phyloP scores from a whole-genome alignment of 202 grass and related monocot genomes.

The Eragrostis tef region DNA sequence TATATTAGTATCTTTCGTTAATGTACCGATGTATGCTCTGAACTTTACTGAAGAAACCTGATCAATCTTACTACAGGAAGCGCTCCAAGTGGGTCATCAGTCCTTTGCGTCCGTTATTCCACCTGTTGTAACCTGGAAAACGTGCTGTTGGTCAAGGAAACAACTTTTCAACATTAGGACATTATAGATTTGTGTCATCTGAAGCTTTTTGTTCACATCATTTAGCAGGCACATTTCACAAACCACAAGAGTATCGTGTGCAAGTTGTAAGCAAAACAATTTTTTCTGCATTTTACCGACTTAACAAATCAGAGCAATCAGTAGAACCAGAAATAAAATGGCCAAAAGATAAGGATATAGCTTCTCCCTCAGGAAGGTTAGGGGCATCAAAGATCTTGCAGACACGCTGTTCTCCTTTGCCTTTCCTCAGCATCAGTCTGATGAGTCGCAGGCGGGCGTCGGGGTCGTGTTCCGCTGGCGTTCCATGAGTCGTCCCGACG shows the following conservation, averaged over 20 bases:
- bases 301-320: constrained; percentile 6
- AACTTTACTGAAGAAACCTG: constrained; percentile 20
- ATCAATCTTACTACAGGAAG: constrained; percentile 33
- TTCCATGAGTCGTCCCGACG: too few species aligned
- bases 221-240: neutral
- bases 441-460: too few species aligned
- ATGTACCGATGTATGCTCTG: neutral
- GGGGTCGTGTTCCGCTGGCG: too few species aligned
- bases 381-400: too few species aligned
- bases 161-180: too few species aligned
- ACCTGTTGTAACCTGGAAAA: too few species aligned
- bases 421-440: constrained; percentile 86
- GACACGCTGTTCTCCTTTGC: constrained; percentile 92
- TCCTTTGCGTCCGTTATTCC: constrained; percentile 90
- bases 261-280: constrained; percentile 3
- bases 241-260: neutral
- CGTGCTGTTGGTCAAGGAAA: too few species aligned
- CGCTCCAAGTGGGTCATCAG: constrained; percentile 45
- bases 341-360: constrained; percentile 67
- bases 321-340: constrained; percentile 21
- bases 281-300: constrained; percentile 10
- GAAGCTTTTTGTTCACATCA: neutral
- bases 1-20: constrained; percentile 18
- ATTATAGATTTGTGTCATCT: too few species aligned
- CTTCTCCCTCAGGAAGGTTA: constrained; percentile 92